phyloP scores from a whole-genome alignment of 1,139 yeast species.

The Taphrina flavorubra region DNA sequence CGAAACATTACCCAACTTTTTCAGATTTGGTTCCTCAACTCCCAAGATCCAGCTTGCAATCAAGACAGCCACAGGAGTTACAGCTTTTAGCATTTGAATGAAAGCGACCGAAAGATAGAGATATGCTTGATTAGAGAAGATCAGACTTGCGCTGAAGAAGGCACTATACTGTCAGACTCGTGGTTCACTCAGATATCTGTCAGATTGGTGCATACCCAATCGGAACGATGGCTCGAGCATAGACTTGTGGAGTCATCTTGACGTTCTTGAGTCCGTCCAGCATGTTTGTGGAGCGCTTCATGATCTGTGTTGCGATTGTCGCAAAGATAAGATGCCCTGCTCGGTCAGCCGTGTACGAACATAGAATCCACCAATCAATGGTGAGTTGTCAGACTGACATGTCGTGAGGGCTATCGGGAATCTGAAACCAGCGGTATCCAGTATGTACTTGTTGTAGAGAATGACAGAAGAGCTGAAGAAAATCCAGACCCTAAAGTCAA shows the following conservation, averaged over 20 bases:
- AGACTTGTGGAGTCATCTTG: conserved; percentile 43
- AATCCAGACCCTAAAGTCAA: conserved; percentile 44
- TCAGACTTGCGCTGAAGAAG: conserved; percentile 47
- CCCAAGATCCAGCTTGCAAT: conserved; percentile 45
- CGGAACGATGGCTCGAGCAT: conserved; percentile 46
- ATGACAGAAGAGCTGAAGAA: conserved; percentile 47
- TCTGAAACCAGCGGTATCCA: conserved; percentile 44
- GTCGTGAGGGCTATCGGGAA: conserved; percentile 47
- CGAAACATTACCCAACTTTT: conserved; percentile 46
- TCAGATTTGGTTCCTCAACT: conserved; percentile 45
- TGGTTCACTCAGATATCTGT: background rate
- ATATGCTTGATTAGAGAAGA: conserved; percentile 47
- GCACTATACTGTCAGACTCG: conserved; percentile 18
- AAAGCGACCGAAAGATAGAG: conserved; percentile 47
- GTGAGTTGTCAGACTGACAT: conserved; percentile 20
- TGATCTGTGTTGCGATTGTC: conserved; percentile 46
- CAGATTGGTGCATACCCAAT: conserved; percentile 42
- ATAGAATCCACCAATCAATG: background rate
- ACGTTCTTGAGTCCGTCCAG: conserved; percentile 45
- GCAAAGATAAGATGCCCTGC: conserved; percentile 47
- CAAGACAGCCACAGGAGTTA: conserved; percentile 48
- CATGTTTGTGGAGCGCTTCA: conserved; percentile 44
- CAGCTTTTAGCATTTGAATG: conserved; percentile 48
- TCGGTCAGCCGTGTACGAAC: background rate
- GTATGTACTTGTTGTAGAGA: conserved; percentile 46